Conservation (phyloP, 2,329 filamentous ascomycete genomes). For the Colletotrichum gigasporum region DNA sequence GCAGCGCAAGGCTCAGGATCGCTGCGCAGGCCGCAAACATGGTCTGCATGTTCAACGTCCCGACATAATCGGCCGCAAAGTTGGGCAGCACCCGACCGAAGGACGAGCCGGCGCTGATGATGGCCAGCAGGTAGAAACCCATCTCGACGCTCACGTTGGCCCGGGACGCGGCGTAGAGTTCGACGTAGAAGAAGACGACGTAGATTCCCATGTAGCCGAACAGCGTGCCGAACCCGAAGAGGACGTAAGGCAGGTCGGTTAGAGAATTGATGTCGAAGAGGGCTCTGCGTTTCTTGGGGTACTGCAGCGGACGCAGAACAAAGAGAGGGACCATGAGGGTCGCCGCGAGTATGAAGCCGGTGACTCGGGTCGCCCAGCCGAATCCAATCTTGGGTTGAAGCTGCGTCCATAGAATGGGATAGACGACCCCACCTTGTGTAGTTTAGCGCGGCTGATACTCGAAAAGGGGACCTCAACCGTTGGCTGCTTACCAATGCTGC, state of each 20-base stretch:
- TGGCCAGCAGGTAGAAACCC: slow-evolving; percentile 56
- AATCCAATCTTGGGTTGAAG: slow-evolving; percentile 42
- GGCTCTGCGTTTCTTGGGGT: not conserved
- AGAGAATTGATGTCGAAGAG: too few species aligned
- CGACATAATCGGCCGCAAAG: slow-evolving; percentile 52
- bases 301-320: slow-evolving; percentile 40
- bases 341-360: slow-evolving; percentile 46
- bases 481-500: too few species aligned
- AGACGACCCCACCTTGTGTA: slow-evolving; percentile 48
- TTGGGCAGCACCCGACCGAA: slow-evolving; percentile 58
- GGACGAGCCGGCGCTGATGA: slow-evolving; percentile 60
- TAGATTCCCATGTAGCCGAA: slow-evolving; percentile 46
- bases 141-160: slow-evolving; percentile 37
- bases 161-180: slow-evolving; percentile 50
- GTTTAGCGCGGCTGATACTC: too few species aligned
- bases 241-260: slow-evolving; percentile 43
- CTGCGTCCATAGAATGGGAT: slow-evolving; percentile 47
- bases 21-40: slow-evolving; percentile 44
- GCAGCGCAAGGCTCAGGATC: slow-evolving; percentile 48
- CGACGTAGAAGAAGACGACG: slow-evolving; percentile 56
- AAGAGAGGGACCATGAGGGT: too few species aligned
- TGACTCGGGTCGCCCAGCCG: slow-evolving; percentile 45
- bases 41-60: slow-evolving; percentile 51
- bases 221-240: slow-evolving; percentile 43
- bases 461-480: too few species aligned